Evolutionary conservation across 108 stramenopile genomes (phyloP).

Genomic region (Pseudonitzschia multiseries): DNA sequence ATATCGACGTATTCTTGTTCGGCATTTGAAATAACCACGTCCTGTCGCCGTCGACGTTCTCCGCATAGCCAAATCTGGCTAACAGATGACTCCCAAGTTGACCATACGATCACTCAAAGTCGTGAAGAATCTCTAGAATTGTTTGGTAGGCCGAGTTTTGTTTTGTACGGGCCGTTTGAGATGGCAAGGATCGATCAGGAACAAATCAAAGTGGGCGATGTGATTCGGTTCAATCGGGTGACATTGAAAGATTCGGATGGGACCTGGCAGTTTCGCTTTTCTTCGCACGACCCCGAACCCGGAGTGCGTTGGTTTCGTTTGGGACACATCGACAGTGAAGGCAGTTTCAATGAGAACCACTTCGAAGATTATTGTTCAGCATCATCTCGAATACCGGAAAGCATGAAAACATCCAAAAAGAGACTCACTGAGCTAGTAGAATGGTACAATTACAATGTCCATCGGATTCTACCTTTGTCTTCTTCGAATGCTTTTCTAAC

Average conservation of each 20-base stretch:
- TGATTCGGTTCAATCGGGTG: constrained; percentile 30
- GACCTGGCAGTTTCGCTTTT: constrained; percentile 5
- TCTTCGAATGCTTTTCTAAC: constrained; percentile 13
- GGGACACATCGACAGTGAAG: constrained; percentile 6
- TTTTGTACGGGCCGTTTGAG: constrained; percentile 19
- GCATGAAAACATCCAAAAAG: constrained; percentile 9
- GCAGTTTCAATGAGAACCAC: not conserved
- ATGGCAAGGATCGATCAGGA: constrained; percentile 13
- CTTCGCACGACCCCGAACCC: constrained; percentile 16
- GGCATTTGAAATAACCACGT: not conserved
- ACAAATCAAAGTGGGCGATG: constrained; percentile 19
- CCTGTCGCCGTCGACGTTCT: not conserved
- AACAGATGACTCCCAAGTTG: constrained; percentile 3
- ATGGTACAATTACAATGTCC: constrained; percentile 5
- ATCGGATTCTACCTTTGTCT: not conserved
- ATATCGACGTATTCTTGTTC: constrained; percentile 1
- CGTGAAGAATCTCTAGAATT: not conserved
- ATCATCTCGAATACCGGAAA: constrained; percentile 7
- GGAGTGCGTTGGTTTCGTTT: constrained; percentile 24
- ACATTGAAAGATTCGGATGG: constrained; percentile 4
- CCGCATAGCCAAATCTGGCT: constrained; percentile 10
- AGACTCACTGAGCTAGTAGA: constrained; percentile 15
- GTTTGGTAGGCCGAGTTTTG: not conserved
- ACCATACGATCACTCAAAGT: not conserved
- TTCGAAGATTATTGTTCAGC: not conserved